Evolutionary conservation across 352 stramenopile species (phyloP).

Genomic region (Phytophthora constricta): DNA sequence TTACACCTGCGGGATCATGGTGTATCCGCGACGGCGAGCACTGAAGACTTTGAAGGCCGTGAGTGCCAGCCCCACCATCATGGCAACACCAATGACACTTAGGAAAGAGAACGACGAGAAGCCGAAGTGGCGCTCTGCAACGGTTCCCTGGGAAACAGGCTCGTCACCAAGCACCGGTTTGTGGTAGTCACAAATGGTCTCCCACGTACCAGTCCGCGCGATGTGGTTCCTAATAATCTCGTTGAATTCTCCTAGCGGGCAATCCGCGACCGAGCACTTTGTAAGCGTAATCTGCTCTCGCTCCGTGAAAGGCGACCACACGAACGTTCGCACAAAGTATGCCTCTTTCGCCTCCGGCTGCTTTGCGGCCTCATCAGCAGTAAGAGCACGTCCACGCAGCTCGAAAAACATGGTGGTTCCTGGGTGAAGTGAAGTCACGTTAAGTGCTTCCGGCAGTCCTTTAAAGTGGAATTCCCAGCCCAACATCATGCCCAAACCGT

Average conservation of each 20-base stretch:
- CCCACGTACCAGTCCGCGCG: slow-evolving; percentile 72
- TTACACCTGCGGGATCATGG: slow-evolving; percentile 41
- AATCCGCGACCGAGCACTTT: slow-evolving; percentile 83
- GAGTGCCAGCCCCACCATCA: slow-evolving; percentile 56
- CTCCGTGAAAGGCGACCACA: slow-evolving; percentile 75
- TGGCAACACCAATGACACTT: slow-evolving; percentile 50
- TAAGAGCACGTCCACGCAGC: slow-evolving; percentile 47
- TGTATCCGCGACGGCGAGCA: slow-evolving; percentile 61
- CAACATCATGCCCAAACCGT: slow-evolving; percentile 81
- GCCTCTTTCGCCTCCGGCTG: slow-evolving; percentile 35
- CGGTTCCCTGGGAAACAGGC: slow-evolving; percentile 13
- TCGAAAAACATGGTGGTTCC: slow-evolving; percentile 88
- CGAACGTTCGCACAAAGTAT: slow-evolving; percentile 77
- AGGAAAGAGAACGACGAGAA: slow-evolving; percentile 41
- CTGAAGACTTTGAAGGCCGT: slow-evolving; percentile 60
- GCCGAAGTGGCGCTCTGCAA: slow-evolving; percentile 11
- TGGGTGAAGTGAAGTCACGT: slow-evolving; percentile 69
- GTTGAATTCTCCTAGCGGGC: slow-evolving; percentile 78
- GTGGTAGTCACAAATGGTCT: slow-evolving; percentile 84
- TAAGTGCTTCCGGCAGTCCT: slow-evolving; percentile 66
- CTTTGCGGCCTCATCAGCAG: slow-evolving; percentile 22
- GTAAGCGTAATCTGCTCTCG: slow-evolving; percentile 72
- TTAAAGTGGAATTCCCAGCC: slow-evolving; percentile 82
- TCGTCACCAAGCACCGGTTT: slow-evolving; percentile 27
- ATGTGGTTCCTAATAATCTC: slow-evolving; percentile 77